Evolutionary conservation across 2,329 filamentous ascomycete species (phyloP), one percentile per base, ranked within the genome.

Genomic region (Aspergillus brunneoviolaceus): DNA sequence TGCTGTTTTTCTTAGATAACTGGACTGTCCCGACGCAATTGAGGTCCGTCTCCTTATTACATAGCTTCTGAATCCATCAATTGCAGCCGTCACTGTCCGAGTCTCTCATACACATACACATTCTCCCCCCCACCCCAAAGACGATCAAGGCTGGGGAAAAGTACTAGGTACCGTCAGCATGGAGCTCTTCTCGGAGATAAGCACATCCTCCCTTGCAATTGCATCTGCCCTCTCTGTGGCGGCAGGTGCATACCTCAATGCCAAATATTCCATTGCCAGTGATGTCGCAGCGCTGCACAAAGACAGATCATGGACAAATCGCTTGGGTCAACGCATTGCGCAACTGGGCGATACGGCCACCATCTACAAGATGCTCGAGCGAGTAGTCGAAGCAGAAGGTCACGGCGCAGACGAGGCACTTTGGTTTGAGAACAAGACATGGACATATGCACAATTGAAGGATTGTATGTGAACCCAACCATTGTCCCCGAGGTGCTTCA

Each of bases 361-460:
- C 1, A 61, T 80, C 12, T 82, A 81, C 64, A 73, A 70, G 48
- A 71, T 81, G 68, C 74, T 82, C 4, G 72, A 77, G 61, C 69
- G 72, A 25, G 74, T 75, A 0, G 72, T 80, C 39, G 75, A 76
- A 9, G 74, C 76, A 0, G 71, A 80, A 33, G 72, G 72, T 3
- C 69, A 73, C 16, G 74, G 72, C 21, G 71, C 75, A 4, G 66
- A 64, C 3, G 78, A 81, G 49, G 77, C 76, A 4, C 65, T 82
- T 10, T 82, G 80, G 79, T 82, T 82, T 68, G 80, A 82, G 61
- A 74, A 78, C 2, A 77, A 75, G 61, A 77, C 72, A 4, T 82
- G 79, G 80, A 81, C 77, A 2, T 82, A 81, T 65, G 70, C 65
- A 2, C 73, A 81, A 58, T 58, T 81, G 45, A 80, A 78, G 61